Conservation (phyloP, 495 filamentous ascomycete species). For the Astrothelium macrocarpum region DNA sequence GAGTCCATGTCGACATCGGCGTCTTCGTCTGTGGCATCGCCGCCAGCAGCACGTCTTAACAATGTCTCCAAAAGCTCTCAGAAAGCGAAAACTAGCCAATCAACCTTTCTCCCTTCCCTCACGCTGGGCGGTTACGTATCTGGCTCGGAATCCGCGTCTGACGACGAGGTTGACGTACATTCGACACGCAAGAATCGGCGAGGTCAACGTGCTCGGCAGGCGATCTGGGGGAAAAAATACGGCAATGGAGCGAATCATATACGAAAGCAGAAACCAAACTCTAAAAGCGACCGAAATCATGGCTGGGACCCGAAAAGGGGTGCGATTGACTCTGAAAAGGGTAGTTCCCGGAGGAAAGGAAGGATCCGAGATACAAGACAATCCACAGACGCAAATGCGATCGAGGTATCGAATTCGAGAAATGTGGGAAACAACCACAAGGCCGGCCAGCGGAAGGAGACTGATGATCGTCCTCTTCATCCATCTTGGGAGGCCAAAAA, state of each 20-base stretch:
- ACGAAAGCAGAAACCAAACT: constrained; percentile 28
- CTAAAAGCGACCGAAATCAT: constrained; percentile 28
- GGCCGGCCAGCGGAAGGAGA: constrained; percentile 20
- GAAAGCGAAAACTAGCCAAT: constrained; percentile 26
- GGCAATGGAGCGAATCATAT: constrained; percentile 68
- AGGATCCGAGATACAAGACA: background rate
- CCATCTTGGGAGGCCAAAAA: constrained; percentile 89
- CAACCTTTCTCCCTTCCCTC: constrained; percentile 77
- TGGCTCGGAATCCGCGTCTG: constrained; percentile 63
- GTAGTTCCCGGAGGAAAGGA: background rate
- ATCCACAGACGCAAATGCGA: constrained; percentile 14
- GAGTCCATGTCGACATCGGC: constrained; percentile 24
- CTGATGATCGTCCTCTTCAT: constrained; percentile 62
- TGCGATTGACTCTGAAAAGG: constrained; percentile 23
- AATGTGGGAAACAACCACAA: background rate
- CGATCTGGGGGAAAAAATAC: constrained; percentile 88
- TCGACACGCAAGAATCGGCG: constrained; percentile 63
- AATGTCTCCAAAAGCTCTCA: constrained; percentile 29
- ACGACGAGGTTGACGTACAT: constrained; percentile 34
- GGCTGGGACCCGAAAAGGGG: constrained; percentile 47
- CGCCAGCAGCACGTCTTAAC: constrained; percentile 22
- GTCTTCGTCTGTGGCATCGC: background rate
- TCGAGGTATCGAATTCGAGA: background rate
- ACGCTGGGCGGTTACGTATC: constrained; percentile 85
- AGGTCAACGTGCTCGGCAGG: constrained; percentile 77